These are phyloP conservation scores for Peribolospora baueri DNA, from an alignment of 768 basidiomycete genomes.

Conservation along the genomic window DNA sequence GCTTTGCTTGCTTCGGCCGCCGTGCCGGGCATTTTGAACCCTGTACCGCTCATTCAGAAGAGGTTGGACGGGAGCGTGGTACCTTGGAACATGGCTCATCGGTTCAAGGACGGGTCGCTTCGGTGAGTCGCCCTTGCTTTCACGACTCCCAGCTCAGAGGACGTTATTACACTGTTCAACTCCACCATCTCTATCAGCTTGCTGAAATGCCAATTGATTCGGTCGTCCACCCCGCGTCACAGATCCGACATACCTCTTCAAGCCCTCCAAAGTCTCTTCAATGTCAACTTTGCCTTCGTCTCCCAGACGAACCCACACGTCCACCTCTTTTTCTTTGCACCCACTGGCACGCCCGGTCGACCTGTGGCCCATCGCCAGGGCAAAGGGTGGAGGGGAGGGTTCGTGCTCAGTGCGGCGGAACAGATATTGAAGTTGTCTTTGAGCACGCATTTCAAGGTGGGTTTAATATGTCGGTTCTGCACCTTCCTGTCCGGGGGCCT, in stretches of 20 bases:
- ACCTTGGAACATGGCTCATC: conserved; percentile 85
- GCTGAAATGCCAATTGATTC: conserved; percentile 13
- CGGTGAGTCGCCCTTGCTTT: too few species aligned
- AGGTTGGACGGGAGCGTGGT: conserved; percentile 49
- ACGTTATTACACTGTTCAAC: too few species aligned
- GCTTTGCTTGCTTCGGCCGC: conserved; percentile 41
- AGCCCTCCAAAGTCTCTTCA: conserved; percentile 24
- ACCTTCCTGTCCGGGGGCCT: neutral
- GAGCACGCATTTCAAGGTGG: conserved; percentile 78
- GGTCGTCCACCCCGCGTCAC: too few species aligned
- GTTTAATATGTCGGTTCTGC: neutral
- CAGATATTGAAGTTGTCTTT: conserved; percentile 88
- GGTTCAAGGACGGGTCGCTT: conserved; percentile 62
- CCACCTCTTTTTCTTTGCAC: conserved; percentile 49
- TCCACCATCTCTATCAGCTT: too few species aligned
- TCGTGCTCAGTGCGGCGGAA: conserved; percentile 27
- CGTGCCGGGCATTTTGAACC: conserved; percentile 82
- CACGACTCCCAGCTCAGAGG: too few species aligned
- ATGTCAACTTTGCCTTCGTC: conserved; percentile 74
- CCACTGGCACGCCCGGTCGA: conserved; percentile 55
- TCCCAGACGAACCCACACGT: conserved; percentile 70
- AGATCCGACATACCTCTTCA: neutral
- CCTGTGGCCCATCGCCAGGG: conserved; percentile 86
- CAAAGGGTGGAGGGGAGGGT: conserved; percentile 65
- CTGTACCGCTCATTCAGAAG: conserved; percentile 87